Conservation (phyloP, 2,329 filamentous ascomycete species). For the Stachybotrys chlorohalonatus region DNA sequence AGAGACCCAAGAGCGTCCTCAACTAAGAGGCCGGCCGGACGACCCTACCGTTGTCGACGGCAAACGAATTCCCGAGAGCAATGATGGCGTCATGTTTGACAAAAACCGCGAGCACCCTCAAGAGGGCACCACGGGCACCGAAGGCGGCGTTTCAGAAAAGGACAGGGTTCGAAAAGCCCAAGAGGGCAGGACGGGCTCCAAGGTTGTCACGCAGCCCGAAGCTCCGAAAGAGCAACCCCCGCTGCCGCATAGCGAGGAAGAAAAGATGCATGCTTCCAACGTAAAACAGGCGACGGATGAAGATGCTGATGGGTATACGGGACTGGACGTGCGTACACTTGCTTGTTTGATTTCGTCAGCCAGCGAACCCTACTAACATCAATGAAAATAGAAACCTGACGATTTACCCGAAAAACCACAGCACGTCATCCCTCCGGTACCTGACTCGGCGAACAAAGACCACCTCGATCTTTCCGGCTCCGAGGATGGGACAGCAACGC, state of each 20-base stretch:
- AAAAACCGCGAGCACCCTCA: constrained; percentile 66
- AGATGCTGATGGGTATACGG: constrained; percentile 22
- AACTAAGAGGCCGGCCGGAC: constrained; percentile 38
- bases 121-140: constrained; percentile 78
- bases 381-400: constrained; percentile 56
- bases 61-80: constrained; percentile 51
- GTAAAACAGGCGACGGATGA: constrained; percentile 26
- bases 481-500: constrained; percentile 5
- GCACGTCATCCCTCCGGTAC: constrained; percentile 63
- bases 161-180: constrained; percentile 64
- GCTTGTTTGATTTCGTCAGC: background rate
- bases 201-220: constrained; percentile 65
- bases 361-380: constrained; percentile 8
- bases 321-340: constrained; percentile 20
- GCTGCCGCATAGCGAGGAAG: constrained; percentile 70
- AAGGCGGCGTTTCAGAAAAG: constrained; percentile 84
- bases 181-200: constrained; percentile 57
- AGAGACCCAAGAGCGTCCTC: constrained; percentile 28
- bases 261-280: constrained; percentile 46
- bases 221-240: constrained; percentile 80
- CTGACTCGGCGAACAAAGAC: constrained; percentile 55
- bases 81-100: constrained; percentile 90
- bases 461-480: constrained; percentile 41
- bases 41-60: constrained; percentile 48
- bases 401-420: constrained; percentile 73